phyloP scores from a whole-genome alignment of 2,329 filamentous ascomycete species.

The Exophiala viscosa region DNA sequence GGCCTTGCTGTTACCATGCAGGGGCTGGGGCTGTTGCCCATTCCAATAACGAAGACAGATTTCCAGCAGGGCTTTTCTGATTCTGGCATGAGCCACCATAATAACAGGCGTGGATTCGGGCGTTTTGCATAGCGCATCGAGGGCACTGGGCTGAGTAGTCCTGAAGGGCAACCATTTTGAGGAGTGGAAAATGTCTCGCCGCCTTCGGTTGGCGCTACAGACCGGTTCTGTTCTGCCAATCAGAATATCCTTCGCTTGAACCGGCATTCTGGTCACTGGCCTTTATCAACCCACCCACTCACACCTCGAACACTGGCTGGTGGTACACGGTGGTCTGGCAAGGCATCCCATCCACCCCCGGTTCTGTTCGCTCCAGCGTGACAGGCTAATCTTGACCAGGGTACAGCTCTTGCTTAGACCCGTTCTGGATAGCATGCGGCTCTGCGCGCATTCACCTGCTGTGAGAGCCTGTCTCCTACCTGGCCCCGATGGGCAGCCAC shows the following conservation, averaged over 20 bases:
- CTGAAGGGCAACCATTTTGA: neutral
- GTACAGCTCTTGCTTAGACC: too few relatives aligned
- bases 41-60: neutral
- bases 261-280: too few relatives aligned
- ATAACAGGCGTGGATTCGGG: neutral
- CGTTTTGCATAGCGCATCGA: neutral
- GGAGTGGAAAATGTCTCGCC: neutral
- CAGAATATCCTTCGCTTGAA: too few relatives aligned
- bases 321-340: too few relatives aligned
- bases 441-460: neutral
- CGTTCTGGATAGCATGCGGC: neutral
- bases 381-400: too few relatives aligned
- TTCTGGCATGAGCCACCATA: too few relatives aligned
- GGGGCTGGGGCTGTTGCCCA: slow-evolving; percentile 2
- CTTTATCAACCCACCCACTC: too few relatives aligned
- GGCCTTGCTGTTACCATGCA: slow-evolving; percentile 12
- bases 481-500: too few relatives aligned
- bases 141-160: neutral
- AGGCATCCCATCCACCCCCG: too few relatives aligned
- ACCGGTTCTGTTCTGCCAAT: slow-evolving; percentile 2
- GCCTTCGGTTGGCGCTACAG: neutral
- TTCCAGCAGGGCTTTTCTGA: too few relatives aligned
- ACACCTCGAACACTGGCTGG: too few relatives aligned
- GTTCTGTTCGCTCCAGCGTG: too few relatives aligned
- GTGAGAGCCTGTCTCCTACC: neutral